Evolutionary conservation across 1,284 basidiomycete genomes (phyloP), one percentile per base, ranked within the genome.

Genomic region (Ceratorhiza oryzae-sativae): DNA sequence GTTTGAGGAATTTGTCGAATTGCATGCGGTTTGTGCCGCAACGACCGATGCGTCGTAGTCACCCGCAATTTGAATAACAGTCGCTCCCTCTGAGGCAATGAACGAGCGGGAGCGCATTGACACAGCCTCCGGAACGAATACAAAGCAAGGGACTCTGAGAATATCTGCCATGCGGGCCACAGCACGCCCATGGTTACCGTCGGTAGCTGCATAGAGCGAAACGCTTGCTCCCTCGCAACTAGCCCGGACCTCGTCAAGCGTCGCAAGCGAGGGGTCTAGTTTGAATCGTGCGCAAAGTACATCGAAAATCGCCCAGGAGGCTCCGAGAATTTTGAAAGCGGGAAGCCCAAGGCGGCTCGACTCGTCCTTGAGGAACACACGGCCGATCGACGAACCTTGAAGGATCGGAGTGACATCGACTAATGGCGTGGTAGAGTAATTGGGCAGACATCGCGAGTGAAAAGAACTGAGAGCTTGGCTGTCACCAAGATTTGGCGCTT

Each of bases 271-370:
- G 12, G 34, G 23, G 18, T 65, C 48, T 1, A 61, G 46, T 18
- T n/a, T 15, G n/a, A 63, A 72, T 6, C 42, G 61, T 23, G 48
- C 56, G 45, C 34, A 49, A 6, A 56, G 59, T 30, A 34, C 25
- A 25, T 20, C 2, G 13, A 39, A 75, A 9, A 62, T 59, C 3
- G 71, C 74, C 74, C 73, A 75, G 3, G 74, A 73, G 0, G 74
- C 74, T 25, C 74, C 74, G 20, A 75, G 51, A 23, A 75, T 74
- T 51, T 75, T 75, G 73, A 75, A 75, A 2, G 74, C 70, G 25
- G 73, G 73, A 1, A 75, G 41, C 36, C 71, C 73, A 10, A 74
- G 56, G n/a, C 74, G 61, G 18, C 18, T 46, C 27, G 53, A 53
- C 59, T 75, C 74, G 46, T 75, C 73, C 32, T 75, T 75, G 20